A percentile compares a stretch with the other conserved stretches of the same genome.
phyloP scores from a whole-genome alignment of 2,329 filamentous ascomycete species.

The Didymella glomerata region DNA sequence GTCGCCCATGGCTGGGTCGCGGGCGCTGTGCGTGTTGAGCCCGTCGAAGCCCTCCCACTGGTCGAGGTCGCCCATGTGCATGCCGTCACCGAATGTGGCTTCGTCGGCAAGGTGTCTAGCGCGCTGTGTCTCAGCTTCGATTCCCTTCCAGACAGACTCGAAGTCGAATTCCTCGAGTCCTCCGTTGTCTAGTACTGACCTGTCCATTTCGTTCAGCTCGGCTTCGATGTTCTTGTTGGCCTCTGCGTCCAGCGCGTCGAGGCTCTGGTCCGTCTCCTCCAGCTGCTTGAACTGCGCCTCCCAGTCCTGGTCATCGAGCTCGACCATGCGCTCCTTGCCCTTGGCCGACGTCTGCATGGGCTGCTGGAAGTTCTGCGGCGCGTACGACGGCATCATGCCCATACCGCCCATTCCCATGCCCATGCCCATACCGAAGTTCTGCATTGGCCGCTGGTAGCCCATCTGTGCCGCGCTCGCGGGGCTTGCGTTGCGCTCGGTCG shows the following conservation, averaged over 20 bases:
- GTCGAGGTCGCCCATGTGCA: constrained; percentile 75
- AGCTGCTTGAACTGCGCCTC: constrained; percentile 95
- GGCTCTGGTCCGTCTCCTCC: constrained; percentile 69
- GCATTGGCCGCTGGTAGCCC: constrained; percentile 65
- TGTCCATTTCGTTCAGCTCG: constrained; percentile 89
- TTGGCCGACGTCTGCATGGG: constrained; percentile 68
- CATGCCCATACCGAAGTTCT: constrained; percentile 43
- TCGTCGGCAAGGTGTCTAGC: constrained; percentile 74
- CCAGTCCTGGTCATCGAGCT: constrained; percentile 93
- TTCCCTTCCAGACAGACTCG: constrained; percentile 86
- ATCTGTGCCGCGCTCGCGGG: constrained; percentile 58
- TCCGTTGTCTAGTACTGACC: constrained; percentile 71
- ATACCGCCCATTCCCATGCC: constrained; percentile 63
- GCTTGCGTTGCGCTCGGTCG: constrained; percentile 66
- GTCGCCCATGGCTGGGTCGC: constrained; percentile 81
- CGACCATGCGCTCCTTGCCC: constrained; percentile 82
- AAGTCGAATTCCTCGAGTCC: constrained; percentile 84
- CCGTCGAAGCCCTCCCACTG: constrained; percentile 82
- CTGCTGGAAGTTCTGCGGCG: constrained; percentile 57
- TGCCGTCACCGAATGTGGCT: constrained; percentile 68
- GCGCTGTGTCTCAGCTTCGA: constrained; percentile 77
- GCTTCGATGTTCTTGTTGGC: constrained; percentile 80
- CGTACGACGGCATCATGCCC: constrained; percentile 56
- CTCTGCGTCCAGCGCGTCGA: constrained; percentile 63
- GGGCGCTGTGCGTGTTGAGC: constrained; percentile 70